Conservation (phyloP, 1,284 basidiomycete genomes). For the Mycosarcoma maydis region DNA sequence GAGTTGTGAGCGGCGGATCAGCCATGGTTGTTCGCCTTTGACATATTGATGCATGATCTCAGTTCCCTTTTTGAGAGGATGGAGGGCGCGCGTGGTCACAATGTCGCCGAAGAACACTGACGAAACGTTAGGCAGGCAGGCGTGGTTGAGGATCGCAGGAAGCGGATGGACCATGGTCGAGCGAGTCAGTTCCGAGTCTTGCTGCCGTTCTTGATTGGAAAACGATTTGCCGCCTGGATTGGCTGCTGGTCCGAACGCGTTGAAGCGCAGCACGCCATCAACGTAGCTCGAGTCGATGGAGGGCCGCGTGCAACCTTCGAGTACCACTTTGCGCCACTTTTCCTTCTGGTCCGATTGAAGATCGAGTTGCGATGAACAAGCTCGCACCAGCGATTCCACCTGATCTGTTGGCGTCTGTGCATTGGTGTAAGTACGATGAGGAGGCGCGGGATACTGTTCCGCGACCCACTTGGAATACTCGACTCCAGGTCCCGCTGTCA, state of each 20-base stretch:
- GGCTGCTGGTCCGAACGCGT: constrained; percentile 64
- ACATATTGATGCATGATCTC: constrained; percentile 67
- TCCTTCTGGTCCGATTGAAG: neutral
- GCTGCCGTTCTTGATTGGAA: constrained; percentile 6
- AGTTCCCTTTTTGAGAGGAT: constrained; percentile 52
- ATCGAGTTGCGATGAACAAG: constrained; percentile 11
- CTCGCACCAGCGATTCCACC: constrained; percentile 7
- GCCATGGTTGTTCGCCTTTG: constrained; percentile 58
- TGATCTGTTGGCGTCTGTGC: constrained; percentile 11
- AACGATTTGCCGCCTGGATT: constrained; percentile 44
- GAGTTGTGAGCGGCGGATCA: constrained; percentile 53
- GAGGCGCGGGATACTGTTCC: constrained; percentile 53
- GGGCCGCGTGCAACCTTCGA: constrained; percentile 11
- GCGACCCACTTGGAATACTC: constrained; percentile 45
- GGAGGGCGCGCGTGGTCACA: constrained; percentile 61
- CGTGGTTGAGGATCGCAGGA: constrained; percentile 65
- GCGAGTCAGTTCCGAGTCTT: constrained; percentile 45
- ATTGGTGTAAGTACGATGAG: constrained; percentile 16
- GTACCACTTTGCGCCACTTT: constrained; percentile 10
- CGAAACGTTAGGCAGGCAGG: constrained; percentile 64
- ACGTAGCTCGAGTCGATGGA: constrained; percentile 58
- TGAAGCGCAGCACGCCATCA: constrained; percentile 65
- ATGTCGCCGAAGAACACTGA: constrained; percentile 65
- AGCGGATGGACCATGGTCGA: constrained; percentile 65
- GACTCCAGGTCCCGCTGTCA: constrained; percentile 61